These are phyloP conservation scores for Chlorella sp. DNA, from an alignment of 139 green algal genomes.

Conservation along the genomic window DNA sequence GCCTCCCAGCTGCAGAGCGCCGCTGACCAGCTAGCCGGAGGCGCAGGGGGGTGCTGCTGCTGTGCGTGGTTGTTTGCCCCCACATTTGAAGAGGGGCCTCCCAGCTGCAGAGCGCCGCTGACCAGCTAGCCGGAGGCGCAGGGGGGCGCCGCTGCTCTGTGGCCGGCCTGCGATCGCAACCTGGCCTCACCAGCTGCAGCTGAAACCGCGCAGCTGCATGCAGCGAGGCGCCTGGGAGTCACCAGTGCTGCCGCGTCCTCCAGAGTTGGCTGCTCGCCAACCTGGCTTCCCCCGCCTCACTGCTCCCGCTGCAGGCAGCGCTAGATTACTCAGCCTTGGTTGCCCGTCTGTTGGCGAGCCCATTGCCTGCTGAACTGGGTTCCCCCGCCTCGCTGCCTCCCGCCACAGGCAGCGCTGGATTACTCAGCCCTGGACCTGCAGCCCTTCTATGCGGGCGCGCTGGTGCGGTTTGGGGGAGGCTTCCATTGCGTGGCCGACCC, in stretches of 20 bases:
- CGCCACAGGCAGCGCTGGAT: constrained; percentile 71
- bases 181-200: too few species aligned
- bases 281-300: not conserved
- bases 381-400: not conserved
- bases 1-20: not conserved
- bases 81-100: not conserved
- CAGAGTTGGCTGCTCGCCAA: too few species aligned
- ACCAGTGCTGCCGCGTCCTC: too few species aligned
- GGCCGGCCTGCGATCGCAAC: too few species aligned
- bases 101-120: not conserved
- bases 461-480: constrained; percentile 68
- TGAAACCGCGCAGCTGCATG: not conserved
- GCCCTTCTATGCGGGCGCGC: constrained; percentile 93
- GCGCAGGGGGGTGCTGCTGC: not conserved
- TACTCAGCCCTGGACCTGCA: constrained; percentile 85
- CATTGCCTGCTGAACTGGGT: too few species aligned
- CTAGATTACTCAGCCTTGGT: too few species aligned
- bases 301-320: not conserved
- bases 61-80: not conserved
- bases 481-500: constrained; percentile 78
- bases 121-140: not conserved
- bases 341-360: too few species aligned
- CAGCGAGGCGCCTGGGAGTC: too few species aligned
- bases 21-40: not conserved
- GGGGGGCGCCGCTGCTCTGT: not conserved